Base-by-base conservation (phyloP, 164 flowering plant genomes). In the Chloranthus sessilifolius region DNA sequence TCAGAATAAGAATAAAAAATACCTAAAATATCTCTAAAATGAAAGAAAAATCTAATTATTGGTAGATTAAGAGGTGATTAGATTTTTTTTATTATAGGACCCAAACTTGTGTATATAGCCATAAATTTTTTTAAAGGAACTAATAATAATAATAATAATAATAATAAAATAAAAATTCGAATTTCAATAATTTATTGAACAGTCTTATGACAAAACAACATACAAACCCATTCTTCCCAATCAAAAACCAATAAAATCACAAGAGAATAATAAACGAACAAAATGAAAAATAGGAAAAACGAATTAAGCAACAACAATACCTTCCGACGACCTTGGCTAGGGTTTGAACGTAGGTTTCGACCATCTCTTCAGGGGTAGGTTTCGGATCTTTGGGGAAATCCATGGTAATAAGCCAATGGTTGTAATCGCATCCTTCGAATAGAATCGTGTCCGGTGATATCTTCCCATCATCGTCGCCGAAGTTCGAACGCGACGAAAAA, bases 371-470 rank as follows among this genome's bases (percentile, higher is more conserved):
- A 1, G 82, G 58, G 0, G 85, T 29, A 7, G 88, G 87, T 12
- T 62, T 58, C 4, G 75, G 69, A 17, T 83, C 86, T 44, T 81
- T 82, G 19, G 84, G 84, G 39, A 88, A 91, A 12, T 88, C 95
- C 63, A 88, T 70, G 41, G 79, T 73, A 39, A 91, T 80, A 26
- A 92, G 88, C 96, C 99, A 88, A 75, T 92, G 99, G 42, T 85
- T 84, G 70, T 77, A 88, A 63, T 92, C 99, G 61, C 98, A 92
- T 1, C 98, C 96, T 48, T 82, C 91, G 55, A 85, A 84, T 1
- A 83, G 66, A 2, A 89, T 75, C 20, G 82, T 70, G 43, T 89
- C 84, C 0, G 79, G 79, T 1, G 60, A 60, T 1, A 88, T 72
- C 65, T 78, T 72, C 4, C 66, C 77, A 14, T 65, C 66, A 4